phyloP scores from a whole-genome alignment of 2,329 filamentous ascomycete species.

The Chrysosporium queenslandicum region DNA sequence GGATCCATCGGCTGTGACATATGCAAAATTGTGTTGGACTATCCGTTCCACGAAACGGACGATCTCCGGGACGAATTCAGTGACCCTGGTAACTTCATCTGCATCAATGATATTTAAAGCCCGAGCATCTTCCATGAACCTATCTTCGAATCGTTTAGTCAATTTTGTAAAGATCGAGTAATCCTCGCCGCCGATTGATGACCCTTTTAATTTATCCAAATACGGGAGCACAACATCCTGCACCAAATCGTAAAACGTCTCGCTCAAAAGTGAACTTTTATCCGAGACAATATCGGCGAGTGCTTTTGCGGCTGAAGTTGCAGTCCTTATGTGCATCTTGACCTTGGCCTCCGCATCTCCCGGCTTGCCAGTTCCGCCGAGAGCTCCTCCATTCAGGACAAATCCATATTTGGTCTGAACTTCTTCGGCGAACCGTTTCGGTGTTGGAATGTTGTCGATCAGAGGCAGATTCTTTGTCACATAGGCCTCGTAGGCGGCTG shows the following conservation, averaged over 20 bases:
- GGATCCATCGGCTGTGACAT: slow-evolving; percentile 63
- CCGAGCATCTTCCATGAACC: slow-evolving; percentile 81
- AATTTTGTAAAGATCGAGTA: slow-evolving; percentile 77
- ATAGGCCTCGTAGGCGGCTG: slow-evolving; percentile 47
- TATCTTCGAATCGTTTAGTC: slow-evolving; percentile 73
- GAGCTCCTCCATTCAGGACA: slow-evolving; percentile 45
- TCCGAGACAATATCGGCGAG: slow-evolving; percentile 23
- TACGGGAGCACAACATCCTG: slow-evolving; percentile 70
- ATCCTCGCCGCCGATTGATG: slow-evolving; percentile 49
- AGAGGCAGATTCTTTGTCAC: slow-evolving; percentile 58
- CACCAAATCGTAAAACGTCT: slow-evolving; percentile 48
- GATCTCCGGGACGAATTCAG: slow-evolving; percentile 82
- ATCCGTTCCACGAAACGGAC: slow-evolving; percentile 74
- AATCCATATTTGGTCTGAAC: slow-evolving; percentile 44
- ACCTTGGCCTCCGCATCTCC: slow-evolving; percentile 75
- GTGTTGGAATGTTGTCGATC: slow-evolving; percentile 36
- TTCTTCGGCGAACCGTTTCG: slow-evolving; percentile 40
- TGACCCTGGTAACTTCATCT: slow-evolving; percentile 77
- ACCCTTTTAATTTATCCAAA: slow-evolving; percentile 56
- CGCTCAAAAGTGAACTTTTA: slow-evolving; percentile 23
- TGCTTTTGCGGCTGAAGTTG: slow-evolving; percentile 43
- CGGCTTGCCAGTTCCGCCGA: slow-evolving; percentile 46
- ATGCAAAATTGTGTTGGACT: slow-evolving; percentile 76
- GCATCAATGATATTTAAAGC: slow-evolving; percentile 75
- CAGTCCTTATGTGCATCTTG: slow-evolving; percentile 74